These are phyloP conservation scores for Pyrenophora graminea DNA, from an alignment of 2,329 filamentous ascomycete genomes.

Conservation along the genomic window DNA sequence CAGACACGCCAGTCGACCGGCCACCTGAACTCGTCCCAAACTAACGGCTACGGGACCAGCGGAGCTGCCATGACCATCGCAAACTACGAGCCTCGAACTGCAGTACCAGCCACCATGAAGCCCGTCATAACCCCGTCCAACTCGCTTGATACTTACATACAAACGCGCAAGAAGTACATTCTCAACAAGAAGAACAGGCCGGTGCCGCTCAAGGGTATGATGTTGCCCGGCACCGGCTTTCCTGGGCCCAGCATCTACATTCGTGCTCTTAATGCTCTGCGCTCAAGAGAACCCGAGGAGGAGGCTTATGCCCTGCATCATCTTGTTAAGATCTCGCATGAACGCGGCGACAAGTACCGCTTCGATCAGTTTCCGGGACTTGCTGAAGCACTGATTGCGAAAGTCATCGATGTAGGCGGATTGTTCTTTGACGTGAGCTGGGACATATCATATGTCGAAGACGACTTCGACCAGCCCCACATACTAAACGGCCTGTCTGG, in stretches of 20 bases:
- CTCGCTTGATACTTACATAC: slow-evolving; percentile 69
- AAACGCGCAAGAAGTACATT: slow-evolving; percentile 58
- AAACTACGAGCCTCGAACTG: slow-evolving; percentile 69
- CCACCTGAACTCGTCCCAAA: slow-evolving; percentile 49
- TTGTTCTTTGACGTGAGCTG: slow-evolving; percentile 84
- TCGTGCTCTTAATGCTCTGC: slow-evolving; percentile 80
- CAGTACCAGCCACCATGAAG: slow-evolving; percentile 68
- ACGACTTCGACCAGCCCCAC: slow-evolving; percentile 52
- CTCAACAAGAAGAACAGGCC: slow-evolving; percentile 50
- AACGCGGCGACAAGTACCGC: slow-evolving; percentile 92
- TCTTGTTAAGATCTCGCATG: slow-evolving; percentile 91
- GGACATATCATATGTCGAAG: slow-evolving; percentile 71
- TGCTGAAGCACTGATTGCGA: slow-evolving; percentile 84
- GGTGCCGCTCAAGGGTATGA: slow-evolving; percentile 56
- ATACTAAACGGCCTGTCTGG: slow-evolving; percentile 68
- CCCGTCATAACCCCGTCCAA: slow-evolving; percentile 76
- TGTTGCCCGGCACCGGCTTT: slow-evolving; percentile 66
- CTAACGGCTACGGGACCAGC: slow-evolving; percentile 46
- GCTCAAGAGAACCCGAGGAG: slow-evolving; percentile 77
- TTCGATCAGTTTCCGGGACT: slow-evolving; percentile 90
- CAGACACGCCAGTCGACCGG: slow-evolving; percentile 61
- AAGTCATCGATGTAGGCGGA: slow-evolving; percentile 75
- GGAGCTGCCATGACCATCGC: slow-evolving; percentile 62
- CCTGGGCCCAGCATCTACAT: slow-evolving; percentile 90
- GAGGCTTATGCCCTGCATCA: slow-evolving; percentile 94